These are phyloP conservation scores for Boletus speciosus DNA, from an alignment of 768 basidiomycete genomes.

Conservation along the genomic window DNA sequence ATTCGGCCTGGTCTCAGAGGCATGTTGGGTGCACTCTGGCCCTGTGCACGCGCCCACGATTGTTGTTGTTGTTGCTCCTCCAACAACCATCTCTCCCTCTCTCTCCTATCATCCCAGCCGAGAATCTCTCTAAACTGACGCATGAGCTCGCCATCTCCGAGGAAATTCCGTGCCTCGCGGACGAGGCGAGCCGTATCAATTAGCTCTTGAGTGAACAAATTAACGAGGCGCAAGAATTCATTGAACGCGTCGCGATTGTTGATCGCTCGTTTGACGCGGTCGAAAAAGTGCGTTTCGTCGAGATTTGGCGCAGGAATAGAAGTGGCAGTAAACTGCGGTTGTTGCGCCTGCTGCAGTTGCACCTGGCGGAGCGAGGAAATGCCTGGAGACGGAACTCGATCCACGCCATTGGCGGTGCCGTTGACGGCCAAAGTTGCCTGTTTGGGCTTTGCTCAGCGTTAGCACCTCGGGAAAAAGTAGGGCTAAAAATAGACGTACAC, in stretches of 20 bases:
- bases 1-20: constrained; percentile 50
- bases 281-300: constrained; percentile 86
- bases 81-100: constrained; percentile 48
- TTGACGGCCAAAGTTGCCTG: constrained; percentile 21
- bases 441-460: constrained; percentile 15
- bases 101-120: constrained; percentile 79
- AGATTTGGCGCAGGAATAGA: constrained; percentile 18
- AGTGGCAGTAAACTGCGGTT: constrained; percentile 18
- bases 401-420: constrained; percentile 16
- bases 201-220: constrained; percentile 91
- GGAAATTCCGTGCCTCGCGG: constrained; percentile 73
- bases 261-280: constrained; percentile 74
- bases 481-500: constrained; percentile 16
- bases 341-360: constrained; percentile 24
- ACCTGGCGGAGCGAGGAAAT: constrained; percentile 20
- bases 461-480: background rate
- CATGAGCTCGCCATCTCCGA: constrained; percentile 76
- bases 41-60: constrained; percentile 50
- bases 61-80: constrained; percentile 45
- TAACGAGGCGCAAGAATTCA: constrained; percentile 93
- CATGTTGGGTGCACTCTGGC: constrained; percentile 36
- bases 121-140: constrained; percentile 81
- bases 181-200: constrained; percentile 85
- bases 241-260: constrained; percentile 78
- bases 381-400: constrained; percentile 23